phyloP scores from a whole-genome alignment of 1,139 yeast genomes.

The Lodderomyces metapsilosis region DNA sequence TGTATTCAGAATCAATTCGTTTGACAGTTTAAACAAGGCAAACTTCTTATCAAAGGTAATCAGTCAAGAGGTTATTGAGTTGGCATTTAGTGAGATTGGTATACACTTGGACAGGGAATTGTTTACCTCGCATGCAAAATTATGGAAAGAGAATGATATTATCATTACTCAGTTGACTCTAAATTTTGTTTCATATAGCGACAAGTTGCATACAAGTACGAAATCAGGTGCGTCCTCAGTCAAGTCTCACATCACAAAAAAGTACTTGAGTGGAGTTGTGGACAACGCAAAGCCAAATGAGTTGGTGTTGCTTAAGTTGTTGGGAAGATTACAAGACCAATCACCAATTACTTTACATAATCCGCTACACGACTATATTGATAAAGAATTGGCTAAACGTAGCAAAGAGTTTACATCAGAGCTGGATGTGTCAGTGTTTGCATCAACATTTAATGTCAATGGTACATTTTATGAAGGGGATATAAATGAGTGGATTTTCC shows the following conservation, averaged over 20 bases:
- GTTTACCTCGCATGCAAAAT: slow-evolving; percentile 48
- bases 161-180: slow-evolving; percentile 44
- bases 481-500: slow-evolving; percentile 59
- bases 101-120: slow-evolving; percentile 39
- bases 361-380: slow-evolving; percentile 71
- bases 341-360: slow-evolving; percentile 52
- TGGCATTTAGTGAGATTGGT: slow-evolving; percentile 56
- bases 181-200: slow-evolving; percentile 34
- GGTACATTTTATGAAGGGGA: slow-evolving; percentile 56
- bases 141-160: slow-evolving; percentile 64
- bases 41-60: slow-evolving; percentile 58
- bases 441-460: slow-evolving; percentile 73
- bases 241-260: slow-evolving; percentile 47
- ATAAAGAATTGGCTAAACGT: slow-evolving; percentile 49
- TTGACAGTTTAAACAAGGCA: slow-evolving; percentile 65
- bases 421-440: slow-evolving; percentile 52
- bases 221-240: slow-evolving; percentile 34
- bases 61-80: slow-evolving; percentile 58
- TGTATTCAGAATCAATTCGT: slow-evolving; percentile 61
- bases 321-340: slow-evolving; percentile 52
- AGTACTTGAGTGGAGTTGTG: slow-evolving; percentile 42
- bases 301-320: slow-evolving; percentile 45
- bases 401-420: slow-evolving; percentile 49
- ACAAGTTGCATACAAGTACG: slow-evolving; percentile 33
- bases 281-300: slow-evolving; percentile 45